These are phyloP conservation scores for Penicillium sp. DNA, from an alignment of 2,329 filamentous ascomycete genomes.

Conservation along the genomic window DNA sequence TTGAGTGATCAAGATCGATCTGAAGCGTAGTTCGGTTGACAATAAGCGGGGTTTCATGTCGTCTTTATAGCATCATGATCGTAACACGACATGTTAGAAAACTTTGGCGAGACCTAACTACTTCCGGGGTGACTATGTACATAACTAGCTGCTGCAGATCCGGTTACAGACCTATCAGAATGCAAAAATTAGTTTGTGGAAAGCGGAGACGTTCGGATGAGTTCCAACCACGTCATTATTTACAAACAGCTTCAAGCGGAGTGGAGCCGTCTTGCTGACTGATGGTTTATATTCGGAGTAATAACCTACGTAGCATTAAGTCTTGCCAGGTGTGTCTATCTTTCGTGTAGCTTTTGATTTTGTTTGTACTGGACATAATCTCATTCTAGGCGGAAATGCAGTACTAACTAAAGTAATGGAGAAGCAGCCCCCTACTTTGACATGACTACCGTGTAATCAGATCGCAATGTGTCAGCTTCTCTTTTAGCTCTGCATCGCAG, in stretches of 20 bases:
- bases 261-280: conserved; percentile 12
- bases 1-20: background rate
- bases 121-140: background rate
- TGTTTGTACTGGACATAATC: background rate
- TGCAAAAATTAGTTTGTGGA: conserved; percentile 1
- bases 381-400: background rate
- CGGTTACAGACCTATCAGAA: conserved; percentile 13
- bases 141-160: background rate
- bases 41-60: background rate
- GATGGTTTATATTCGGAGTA: conserved; percentile 2
- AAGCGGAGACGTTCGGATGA: conserved; percentile 12
- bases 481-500: conserved; percentile 10
- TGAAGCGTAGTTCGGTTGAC: background rate
- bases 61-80: conserved; percentile 5
- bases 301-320: conserved; percentile 1
- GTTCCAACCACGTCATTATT: conserved; percentile 18
- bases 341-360: background rate
- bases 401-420: background rate
- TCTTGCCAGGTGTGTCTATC: background rate
- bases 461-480: background rate
- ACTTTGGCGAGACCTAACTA: background rate
- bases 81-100: conserved; percentile 1
- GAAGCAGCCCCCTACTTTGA: background rate
- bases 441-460: background rate
- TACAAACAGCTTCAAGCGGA: background rate